Evolutionary conservation across 1,284 basidiomycete species (phyloP).

Genomic region (Ceratobasidium sp.): DNA sequence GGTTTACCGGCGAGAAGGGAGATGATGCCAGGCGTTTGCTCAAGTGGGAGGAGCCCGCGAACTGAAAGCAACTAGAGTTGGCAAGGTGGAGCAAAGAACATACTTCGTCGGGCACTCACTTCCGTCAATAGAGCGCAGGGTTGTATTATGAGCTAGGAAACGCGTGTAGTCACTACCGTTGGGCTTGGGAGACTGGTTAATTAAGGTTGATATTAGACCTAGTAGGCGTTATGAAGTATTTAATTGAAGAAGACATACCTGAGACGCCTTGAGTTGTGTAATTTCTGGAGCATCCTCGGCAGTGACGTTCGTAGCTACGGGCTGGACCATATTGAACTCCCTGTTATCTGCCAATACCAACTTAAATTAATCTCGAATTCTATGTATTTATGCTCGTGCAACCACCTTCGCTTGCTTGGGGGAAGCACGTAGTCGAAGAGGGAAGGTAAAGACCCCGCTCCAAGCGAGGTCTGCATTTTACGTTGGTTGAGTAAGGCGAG

Average conservation of each 20-base stretch:
- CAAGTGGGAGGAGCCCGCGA: constrained; percentile 76
- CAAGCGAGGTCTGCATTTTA: no score
- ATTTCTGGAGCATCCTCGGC: constrained; percentile 38
- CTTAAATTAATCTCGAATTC: no score
- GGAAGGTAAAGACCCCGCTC: no score
- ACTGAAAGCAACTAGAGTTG: constrained; percentile 52
- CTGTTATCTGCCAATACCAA: no score
- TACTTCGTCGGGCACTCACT: constrained; percentile 9
- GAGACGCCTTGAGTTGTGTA: constrained; percentile 16
- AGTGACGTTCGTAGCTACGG: neutral
- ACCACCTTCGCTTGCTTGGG: no score
- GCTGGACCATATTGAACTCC: neutral
- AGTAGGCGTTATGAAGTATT: neutral
- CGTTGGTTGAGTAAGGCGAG: no score
- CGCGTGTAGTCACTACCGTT: constrained; percentile 21
- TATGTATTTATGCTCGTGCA: no score
- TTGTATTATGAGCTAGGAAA: constrained; percentile 28
- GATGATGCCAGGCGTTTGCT: constrained; percentile 80
- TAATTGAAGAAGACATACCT: neutral
- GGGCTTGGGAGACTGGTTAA: constrained; percentile 11
- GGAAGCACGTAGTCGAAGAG: no score
- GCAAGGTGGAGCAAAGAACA: neutral
- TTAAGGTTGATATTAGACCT: neutral
- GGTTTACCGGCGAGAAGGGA: constrained; percentile 90
- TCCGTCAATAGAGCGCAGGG: constrained; percentile 19